These are phyloP conservation scores for Calonectria montana DNA, from an alignment of 2,329 filamentous ascomycete species.

Conservation along the genomic window DNA sequence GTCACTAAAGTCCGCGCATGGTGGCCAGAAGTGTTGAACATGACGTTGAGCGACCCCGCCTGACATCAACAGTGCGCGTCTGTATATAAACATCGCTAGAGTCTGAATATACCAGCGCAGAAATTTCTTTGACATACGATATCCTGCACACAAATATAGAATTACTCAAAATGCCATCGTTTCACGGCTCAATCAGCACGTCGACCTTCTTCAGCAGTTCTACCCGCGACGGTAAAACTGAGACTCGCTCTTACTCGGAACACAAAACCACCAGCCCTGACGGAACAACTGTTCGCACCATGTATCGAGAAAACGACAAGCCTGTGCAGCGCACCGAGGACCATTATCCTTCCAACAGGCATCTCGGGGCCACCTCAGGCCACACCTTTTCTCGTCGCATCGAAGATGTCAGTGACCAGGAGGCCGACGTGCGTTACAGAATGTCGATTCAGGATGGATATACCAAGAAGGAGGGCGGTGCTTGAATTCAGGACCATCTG, in stretches of 20 bases:
- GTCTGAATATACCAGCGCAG: background rate
- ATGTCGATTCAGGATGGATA: background rate
- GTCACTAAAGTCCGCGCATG: background rate
- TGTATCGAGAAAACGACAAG: constrained; percentile 3
- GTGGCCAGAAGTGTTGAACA: background rate
- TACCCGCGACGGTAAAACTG: background rate
- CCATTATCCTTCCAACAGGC: background rate
- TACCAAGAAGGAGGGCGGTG: constrained; percentile 1
- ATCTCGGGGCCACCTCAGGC: background rate
- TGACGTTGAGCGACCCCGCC: background rate
- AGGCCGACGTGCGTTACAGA: background rate
- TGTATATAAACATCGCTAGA: background rate
- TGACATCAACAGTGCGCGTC: background rate
- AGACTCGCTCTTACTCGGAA: background rate
- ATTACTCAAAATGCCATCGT: constrained; percentile 7
- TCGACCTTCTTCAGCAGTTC: background rate
- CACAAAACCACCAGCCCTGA: background rate
- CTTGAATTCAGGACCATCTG: background rate
- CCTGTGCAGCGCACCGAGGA: constrained; percentile 1
- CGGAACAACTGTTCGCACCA: constrained; percentile 11
- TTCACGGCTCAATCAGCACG: background rate
- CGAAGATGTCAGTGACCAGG: constrained; percentile 6
- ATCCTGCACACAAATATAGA: background rate
- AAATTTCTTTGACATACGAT: background rate
- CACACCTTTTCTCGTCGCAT: background rate